Evolutionary conservation across 164 flowering plant genomes (phyloP), one percentile per base, ranked within the genome.

Genomic region (Kingdonia uniflora): DNA sequence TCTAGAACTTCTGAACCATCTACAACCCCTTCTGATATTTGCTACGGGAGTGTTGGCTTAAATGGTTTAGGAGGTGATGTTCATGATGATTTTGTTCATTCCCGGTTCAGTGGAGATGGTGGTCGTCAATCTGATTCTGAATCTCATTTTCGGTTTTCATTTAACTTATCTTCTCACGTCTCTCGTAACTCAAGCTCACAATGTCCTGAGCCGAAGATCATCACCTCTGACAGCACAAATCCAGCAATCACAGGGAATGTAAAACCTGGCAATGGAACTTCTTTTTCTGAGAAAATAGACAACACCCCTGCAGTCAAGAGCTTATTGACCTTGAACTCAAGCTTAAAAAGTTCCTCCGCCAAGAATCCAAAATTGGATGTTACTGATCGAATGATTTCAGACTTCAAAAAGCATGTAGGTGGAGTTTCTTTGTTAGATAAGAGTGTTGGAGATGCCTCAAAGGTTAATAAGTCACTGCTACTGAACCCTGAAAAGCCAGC

Each of bases 1-100:
- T 54, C 51, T 51, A 51, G 56, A 48, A 20, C 41, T 69, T 59
- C 65, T 21, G 62, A 74, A 43, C 50, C 64, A 41, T 61, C 65
- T 47, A 54, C 52, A 22, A 23, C 47, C 19, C 54, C 69, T 46
- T 60, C 79, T 67, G 74, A 61, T 57, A 72, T 73, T 54, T 70
- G 72, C 76, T 67, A 65, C 1, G 68, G 65, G 46, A 50, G 71
- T 64, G 57, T 73, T 26, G 65, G 68, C 10, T 59, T 62, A 19
- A 46, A 42, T 41, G 67, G 56, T 44, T 23, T 57, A 48, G 61
- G 14, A 54, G 38, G 48, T 38, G 66, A 63, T 40, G 43, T 55
- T 16, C 20, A 43, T 13, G 59, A 56, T 63, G 54, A 59, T 42
- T 54, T 57, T 54, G 23, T 63, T 53, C 41, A 19, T 26, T 51